These are phyloP conservation scores for Silene coronaria DNA, from an alignment of 179 eudicot genomes.

Conservation along the genomic window DNA sequence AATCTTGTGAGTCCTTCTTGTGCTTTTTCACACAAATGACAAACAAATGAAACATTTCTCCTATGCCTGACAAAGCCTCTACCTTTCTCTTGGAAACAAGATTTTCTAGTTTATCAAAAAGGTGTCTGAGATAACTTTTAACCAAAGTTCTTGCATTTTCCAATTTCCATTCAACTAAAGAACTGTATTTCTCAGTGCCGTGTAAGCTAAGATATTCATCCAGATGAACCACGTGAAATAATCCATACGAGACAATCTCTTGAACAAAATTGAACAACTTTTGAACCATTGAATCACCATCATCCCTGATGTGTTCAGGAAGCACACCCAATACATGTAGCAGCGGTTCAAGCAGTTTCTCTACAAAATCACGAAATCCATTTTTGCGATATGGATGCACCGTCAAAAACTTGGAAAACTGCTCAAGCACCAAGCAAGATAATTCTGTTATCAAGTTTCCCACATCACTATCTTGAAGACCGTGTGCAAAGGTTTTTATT, in stretches of 20 bases:
- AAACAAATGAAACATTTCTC: slow-evolving; percentile 68
- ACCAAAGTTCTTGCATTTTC: slow-evolving; percentile 39
- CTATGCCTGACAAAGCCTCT: slow-evolving; percentile 50
- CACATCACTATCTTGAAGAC: slow-evolving; percentile 33
- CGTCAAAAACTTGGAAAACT: slow-evolving; percentile 69
- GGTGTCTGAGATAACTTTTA: slow-evolving; percentile 85
- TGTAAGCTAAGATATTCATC: slow-evolving; percentile 78
- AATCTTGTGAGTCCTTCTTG: slow-evolving; percentile 37
- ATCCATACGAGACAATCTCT: slow-evolving; percentile 63
- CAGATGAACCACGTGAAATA: slow-evolving; percentile 78
- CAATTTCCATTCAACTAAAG: slow-evolving; percentile 35
- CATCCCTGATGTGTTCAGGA: slow-evolving; percentile 28
- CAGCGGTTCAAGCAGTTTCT: slow-evolving; percentile 70
- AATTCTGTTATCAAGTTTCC: slow-evolving; percentile 38
- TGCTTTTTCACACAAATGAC: slow-evolving; percentile 52
- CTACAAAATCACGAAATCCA: slow-evolving; percentile 72
- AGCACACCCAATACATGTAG: slow-evolving; percentile 47
- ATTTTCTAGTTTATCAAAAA: slow-evolving; percentile 66
- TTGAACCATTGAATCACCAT: slow-evolving; percentile 21
- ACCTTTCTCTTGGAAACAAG: slow-evolving; percentile 51
- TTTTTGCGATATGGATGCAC: slow-evolving; percentile 66
- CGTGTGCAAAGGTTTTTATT: slow-evolving; percentile 29
- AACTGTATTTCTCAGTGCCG: slow-evolving; percentile 47
- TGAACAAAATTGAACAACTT: slow-evolving; percentile 43
- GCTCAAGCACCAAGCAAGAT: slow-evolving; percentile 62